Evolutionary conservation across 2,329 filamentous ascomycete genomes (phyloP), one percentile per base, ranked within the genome.

Genomic region (Trichoderma brevicompactum): DNA sequence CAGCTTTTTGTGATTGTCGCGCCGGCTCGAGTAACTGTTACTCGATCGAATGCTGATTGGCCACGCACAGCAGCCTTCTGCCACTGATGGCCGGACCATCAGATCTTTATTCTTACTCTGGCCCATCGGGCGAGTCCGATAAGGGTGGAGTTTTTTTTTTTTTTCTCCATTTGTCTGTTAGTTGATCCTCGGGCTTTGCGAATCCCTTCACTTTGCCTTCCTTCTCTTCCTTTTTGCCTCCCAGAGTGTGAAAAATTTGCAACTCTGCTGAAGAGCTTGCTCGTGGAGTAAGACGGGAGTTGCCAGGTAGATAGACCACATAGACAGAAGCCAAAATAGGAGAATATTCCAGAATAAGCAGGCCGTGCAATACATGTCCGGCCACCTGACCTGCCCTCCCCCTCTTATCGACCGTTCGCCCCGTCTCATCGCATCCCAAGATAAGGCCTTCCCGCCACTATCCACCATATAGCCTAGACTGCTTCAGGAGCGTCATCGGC

Each of bases 41-140:
- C 62, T 65, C 62, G 62, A 65, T 65, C 36, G 54, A 65, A 65
- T 56, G 28, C 62, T 65, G 62, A 65, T 65, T 65, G 62, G 62
- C 46, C 40, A 19, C 53, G 53, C 28, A 8, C 38, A 43, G 15
- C 15, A 19, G 40, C 38, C 50, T 28, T 34, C 49, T 49, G 41
- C 53, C 44, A 13, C 10, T 10, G n/a, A 41, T 17, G 5, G 17
- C 41, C 40, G 38, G 23, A 36, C n/a, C n/a, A 61, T 64, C 50
- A 13, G 32, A 64, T 50, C 52, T 55, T 46, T 36, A 17, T 43
- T 50, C n/a, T 43, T 41, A 32, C 28, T 41, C 43, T 56, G 61
- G 12, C 61, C 54, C 63, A 56, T 56, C 61, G 61, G 61, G 23
- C 43, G 41, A 38, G 43, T 1, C 61, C 52, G 61, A 64, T 64